A percentile compares a stretch with the other conserved stretches of the same genome.
phyloP scores from a whole-genome alignment of 306 rosid species.

The Sechiopsis laciniata region DNA sequence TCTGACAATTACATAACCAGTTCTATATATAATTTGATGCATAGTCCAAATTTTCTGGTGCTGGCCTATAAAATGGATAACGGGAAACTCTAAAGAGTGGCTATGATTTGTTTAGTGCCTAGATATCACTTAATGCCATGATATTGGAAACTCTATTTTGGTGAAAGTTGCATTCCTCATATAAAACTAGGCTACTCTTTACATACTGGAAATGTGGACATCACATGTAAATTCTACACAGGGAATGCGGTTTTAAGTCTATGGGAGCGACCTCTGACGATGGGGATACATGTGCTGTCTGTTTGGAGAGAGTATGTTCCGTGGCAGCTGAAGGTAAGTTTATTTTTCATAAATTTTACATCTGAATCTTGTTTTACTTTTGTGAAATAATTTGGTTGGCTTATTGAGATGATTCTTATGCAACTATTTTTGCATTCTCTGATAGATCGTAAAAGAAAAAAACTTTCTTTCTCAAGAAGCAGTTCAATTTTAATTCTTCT shows the following conservation, averaged over 20 bases:
- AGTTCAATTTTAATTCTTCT: too few species aligned
- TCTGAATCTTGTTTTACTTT: neutral
- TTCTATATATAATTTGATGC: neutral
- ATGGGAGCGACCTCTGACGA: conserved; percentile 50
- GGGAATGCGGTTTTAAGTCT: conserved; percentile 78
- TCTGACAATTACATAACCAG: neutral
- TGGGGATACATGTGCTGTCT: conserved; percentile 74
- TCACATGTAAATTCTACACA: conserved; percentile 37
- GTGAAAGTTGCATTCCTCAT: conserved; percentile 1
- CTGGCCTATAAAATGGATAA: neutral
- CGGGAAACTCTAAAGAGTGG: neutral
- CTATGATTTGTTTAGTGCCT: neutral
- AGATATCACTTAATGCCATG: neutral
- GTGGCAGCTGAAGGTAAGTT: conserved; percentile 82
- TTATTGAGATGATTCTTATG: neutral
- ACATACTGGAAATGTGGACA: conserved; percentile 18
- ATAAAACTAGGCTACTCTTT: neutral
- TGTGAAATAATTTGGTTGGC: neutral
- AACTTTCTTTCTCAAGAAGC: too few species aligned
- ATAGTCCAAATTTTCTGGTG: neutral
- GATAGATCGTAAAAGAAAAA: too few species aligned
- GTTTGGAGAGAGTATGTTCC: conserved; percentile 82
- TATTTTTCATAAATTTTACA: conserved; percentile 16
- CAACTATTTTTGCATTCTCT: neutral
- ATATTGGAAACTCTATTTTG: neutral